Evolutionary conservation across 2,329 filamentous ascomycete genomes (phyloP).

Genomic region (Trichoderma hamatum): DNA sequence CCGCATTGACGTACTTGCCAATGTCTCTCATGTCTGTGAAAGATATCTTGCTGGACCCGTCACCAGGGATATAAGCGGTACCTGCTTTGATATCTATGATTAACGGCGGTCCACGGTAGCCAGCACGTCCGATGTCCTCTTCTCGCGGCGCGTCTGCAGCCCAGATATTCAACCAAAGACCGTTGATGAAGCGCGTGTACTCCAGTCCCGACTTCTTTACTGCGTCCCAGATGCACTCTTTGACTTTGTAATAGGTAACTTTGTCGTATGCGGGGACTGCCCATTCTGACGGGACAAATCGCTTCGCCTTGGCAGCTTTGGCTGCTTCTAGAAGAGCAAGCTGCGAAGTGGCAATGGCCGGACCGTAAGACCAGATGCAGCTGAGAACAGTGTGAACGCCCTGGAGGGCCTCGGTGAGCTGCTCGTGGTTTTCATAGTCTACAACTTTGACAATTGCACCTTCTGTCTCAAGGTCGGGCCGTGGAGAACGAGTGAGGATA

Average conservation of each 20-base stretch:
- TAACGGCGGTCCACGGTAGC: conserved; percentile 1
- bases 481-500: conserved; percentile 16
- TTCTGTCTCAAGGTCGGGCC: conserved; percentile 2
- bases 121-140: background rate
- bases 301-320: conserved; percentile 18
- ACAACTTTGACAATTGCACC: conserved; percentile 9
- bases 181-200: conserved; percentile 24
- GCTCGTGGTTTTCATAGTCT: conserved; percentile 12
- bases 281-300: conserved; percentile 14
- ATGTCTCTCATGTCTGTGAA: conserved; percentile 13
- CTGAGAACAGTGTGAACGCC: conserved; percentile 23
- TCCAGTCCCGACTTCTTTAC: conserved; percentile 19
- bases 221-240: conserved; percentile 16
- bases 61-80: conserved; percentile 1
- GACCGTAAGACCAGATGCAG: conserved; percentile 16
- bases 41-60: background rate
- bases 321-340: conserved; percentile 18
- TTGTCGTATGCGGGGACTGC: conserved; percentile 9
- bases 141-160: background rate
- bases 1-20: conserved; percentile 19
- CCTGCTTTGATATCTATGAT: conserved; percentile 4
- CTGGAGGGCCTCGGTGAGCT: conserved; percentile 11
- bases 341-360: background rate
- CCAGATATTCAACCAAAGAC: conserved; percentile 25
- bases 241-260: conserved; percentile 6